Percentiles rank a stretch among this genome's conserved stretches.
Conservation (phyloP, 2,329 filamentous ascomycete genomes). For the Nemania diffusa region DNA sequence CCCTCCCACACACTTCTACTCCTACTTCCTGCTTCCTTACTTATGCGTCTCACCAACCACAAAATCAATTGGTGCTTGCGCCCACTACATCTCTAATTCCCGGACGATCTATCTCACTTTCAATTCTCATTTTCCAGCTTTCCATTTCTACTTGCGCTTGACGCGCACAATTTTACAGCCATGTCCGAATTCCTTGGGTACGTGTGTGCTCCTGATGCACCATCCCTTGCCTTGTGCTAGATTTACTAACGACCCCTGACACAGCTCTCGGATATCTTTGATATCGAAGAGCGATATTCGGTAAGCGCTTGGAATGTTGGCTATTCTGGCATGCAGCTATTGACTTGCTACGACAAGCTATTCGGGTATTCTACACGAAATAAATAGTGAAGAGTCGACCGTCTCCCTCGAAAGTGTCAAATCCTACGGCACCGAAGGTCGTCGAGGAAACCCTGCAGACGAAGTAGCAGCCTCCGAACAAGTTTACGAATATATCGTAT, state of each 20-base stretch:
- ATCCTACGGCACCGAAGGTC: slow-evolving; percentile 93
- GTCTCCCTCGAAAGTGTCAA: slow-evolving; percentile 97
- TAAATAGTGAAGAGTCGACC: slow-evolving; percentile 96
- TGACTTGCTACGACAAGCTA: slow-evolving; percentile 70
- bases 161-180: slow-evolving; percentile 41
- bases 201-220: slow-evolving; percentile 34
- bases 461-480: slow-evolving; percentile 87
- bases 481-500: slow-evolving; percentile 98
- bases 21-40: slow-evolving; percentile 4
- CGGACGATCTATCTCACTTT: slow-evolving; percentile 8
- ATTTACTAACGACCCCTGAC: slow-evolving; percentile 35
- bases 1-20: slow-evolving; percentile 34
- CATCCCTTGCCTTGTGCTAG: slow-evolving; percentile 2
- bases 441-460: slow-evolving; percentile 79
- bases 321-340: slow-evolving; percentile 28
- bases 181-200: slow-evolving; percentile 73
- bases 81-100: slow-evolving; percentile 18
- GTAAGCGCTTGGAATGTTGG: slow-evolving; percentile 62
- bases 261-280: slow-evolving; percentile 90
- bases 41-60: slow-evolving; percentile 25
- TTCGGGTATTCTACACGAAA: slow-evolving; percentile 94
- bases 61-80: slow-evolving; percentile 31
- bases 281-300: slow-evolving; percentile 98
- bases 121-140: slow-evolving; percentile 25
- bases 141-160: slow-evolving; percentile 39